Evolutionary conservation across 768 basidiomycete genomes (phyloP).

Genomic region (Tulasnella calospora): DNA sequence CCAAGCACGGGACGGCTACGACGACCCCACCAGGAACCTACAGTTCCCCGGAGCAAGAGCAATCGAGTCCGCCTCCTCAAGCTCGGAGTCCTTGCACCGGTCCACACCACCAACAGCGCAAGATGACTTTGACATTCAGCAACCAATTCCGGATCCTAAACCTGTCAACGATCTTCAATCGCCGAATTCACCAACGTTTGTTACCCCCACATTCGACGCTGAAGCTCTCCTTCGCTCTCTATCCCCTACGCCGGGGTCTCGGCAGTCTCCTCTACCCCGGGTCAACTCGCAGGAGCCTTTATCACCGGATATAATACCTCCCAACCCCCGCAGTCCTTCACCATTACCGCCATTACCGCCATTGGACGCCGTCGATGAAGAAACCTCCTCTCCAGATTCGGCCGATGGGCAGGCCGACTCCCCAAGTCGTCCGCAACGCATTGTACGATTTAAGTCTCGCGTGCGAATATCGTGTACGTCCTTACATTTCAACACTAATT

Average conservation of each 20-base stretch:
- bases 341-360: constrained; percentile 19
- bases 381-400: constrained; percentile 16
- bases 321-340: constrained; percentile 2
- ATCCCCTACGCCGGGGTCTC: constrained; percentile 7
- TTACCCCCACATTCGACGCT: neutral
- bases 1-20: neutral
- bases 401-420: neutral
- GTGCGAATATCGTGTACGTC: constrained; percentile 25
- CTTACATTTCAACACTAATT: neutral
- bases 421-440: constrained; percentile 14
- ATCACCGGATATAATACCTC: constrained; percentile 9
- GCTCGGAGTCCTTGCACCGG: neutral
- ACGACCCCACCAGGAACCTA: neutral
- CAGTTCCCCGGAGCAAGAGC: neutral
- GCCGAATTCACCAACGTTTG: constrained; percentile 11
- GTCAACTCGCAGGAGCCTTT: constrained; percentile 16
- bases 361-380: neutral
- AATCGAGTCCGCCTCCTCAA: neutral
- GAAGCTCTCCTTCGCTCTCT: constrained; percentile 2
- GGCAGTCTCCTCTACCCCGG: neutral
- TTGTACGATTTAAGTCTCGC: constrained; percentile 22
- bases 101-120: neutral
- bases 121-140: neutral
- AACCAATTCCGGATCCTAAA: neutral
- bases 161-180: constrained; percentile 2